These are phyloP conservation scores for Austropuccinia psidii DNA, from an alignment of 1,284 basidiomycete species.

Conservation along the genomic window DNA sequence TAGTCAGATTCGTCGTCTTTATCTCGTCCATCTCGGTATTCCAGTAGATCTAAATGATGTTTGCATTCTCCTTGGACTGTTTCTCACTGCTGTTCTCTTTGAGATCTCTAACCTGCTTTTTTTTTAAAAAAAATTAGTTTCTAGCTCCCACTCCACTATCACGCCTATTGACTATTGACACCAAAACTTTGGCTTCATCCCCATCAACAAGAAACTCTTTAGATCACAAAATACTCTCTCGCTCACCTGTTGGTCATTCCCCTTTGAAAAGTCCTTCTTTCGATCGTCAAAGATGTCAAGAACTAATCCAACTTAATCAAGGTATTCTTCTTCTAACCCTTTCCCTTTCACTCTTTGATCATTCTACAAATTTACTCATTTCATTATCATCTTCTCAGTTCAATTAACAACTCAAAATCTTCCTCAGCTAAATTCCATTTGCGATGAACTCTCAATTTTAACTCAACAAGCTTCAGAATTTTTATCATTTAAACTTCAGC, in stretches of 20 bases:
- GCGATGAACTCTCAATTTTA: conserved; percentile 14
- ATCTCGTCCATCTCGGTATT: conserved; percentile 17
- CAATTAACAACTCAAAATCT: not conserved
- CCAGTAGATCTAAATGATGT: conserved; percentile 34
- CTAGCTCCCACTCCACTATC: not conserved
- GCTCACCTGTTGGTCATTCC: not conserved
- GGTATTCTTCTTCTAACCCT: not conserved
- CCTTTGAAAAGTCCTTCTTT: not conserved
- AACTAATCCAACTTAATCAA: conserved; percentile 1
- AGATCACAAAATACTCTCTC: not conserved
- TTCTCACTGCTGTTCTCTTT: not conserved
- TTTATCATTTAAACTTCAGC: not conserved
- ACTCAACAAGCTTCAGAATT: conserved; percentile 1
- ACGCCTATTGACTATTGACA: not conserved
- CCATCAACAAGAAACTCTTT: not conserved
- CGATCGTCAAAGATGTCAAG: conserved; percentile 21
- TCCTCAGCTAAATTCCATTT: not conserved
- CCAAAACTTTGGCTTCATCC: not conserved
- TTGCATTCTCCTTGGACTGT: not conserved
- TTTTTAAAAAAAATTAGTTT: no score
- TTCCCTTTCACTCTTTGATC: not conserved
- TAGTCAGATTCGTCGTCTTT: conserved; percentile 25
- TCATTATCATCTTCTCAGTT: not conserved
- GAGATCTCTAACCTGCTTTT: no score
- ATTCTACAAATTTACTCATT: not conserved